These are phyloP conservation scores for Trichoderma gracile DNA, from an alignment of 2,329 filamentous ascomycete species.

Conservation along the genomic window DNA sequence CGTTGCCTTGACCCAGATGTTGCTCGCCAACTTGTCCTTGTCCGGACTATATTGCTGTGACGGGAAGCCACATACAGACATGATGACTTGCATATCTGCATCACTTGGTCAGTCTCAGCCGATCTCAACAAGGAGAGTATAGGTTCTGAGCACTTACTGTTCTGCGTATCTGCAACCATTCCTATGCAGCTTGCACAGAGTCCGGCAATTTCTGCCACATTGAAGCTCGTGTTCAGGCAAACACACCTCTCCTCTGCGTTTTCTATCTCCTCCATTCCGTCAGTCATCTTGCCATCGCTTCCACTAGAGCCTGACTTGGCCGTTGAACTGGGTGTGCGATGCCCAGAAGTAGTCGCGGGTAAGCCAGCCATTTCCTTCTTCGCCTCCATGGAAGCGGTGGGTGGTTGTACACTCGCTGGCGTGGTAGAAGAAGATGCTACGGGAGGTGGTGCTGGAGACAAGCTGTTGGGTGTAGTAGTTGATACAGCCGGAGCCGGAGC, in stretches of 20 bases:
- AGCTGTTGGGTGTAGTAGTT: neutral
- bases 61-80: slow-evolving; percentile 41
- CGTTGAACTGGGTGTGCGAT: neutral
- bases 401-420: neutral
- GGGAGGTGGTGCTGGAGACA: neutral
- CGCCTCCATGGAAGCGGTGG: too few species aligned
- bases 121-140: too few species aligned
- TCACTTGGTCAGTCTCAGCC: neutral
- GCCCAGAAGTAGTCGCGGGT: neutral
- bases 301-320: neutral
- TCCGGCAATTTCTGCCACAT: slow-evolving; percentile 42
- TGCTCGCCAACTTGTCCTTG: slow-evolving; percentile 38
- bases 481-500: neutral
- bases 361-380: neutral
- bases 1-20: slow-evolving; percentile 40
- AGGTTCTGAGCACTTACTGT: slow-evolving; percentile 34
- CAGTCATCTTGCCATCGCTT: slow-evolving; percentile 15
- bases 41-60: slow-evolving; percentile 34
- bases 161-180: slow-evolving; percentile 36
- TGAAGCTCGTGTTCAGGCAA: slow-evolving; percentile 44
- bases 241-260: slow-evolving; percentile 41
- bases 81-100: slow-evolving; percentile 42
- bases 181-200: slow-evolving; percentile 44
- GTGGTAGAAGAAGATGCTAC: neutral
- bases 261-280: slow-evolving; percentile 22